A percentile compares a stretch with the other conserved stretches of the same genome.
These are phyloP conservation scores for Holtermanniella nyarrowii DNA, from an alignment of 768 basidiomycete genomes.

Conservation along the genomic window DNA sequence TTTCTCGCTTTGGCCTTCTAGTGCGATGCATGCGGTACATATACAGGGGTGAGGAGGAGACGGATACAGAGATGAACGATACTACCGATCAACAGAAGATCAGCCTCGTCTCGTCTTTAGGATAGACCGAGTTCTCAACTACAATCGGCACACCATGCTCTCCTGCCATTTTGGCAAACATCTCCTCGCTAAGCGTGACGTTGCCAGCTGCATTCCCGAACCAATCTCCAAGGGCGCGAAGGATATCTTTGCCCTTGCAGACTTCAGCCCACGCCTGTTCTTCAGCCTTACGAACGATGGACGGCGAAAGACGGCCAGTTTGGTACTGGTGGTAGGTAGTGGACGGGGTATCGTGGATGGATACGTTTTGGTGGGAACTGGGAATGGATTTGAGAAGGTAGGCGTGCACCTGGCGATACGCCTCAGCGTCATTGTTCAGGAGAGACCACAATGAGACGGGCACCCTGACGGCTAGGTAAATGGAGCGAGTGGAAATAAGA, in stretches of 20 bases:
- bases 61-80: not conserved
- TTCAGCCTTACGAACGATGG: constrained; percentile 13
- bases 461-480: constrained; percentile 21
- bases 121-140: too few relatives aligned
- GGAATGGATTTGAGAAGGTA: constrained; percentile 9
- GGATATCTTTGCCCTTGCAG: constrained; percentile 17
- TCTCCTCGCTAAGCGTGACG: constrained; percentile 7
- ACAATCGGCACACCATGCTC: not conserved
- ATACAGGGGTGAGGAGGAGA: not conserved
- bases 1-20: constrained; percentile 7
- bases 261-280: constrained; percentile 24
- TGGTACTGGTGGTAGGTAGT: not conserved
- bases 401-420: constrained; percentile 21
- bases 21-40: too few relatives aligned
- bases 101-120: not conserved
- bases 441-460: constrained; percentile 22
- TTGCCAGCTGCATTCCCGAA: constrained; percentile 2
- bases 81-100: not conserved
- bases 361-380: not conserved
- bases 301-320: not conserved
- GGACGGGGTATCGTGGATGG: not conserved
- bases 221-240: constrained; percentile 17
- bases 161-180: constrained; percentile 11
- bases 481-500: constrained; percentile 21
- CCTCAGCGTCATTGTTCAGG: constrained; percentile 15